Evolutionary conservation across 2,329 filamentous ascomycete genomes (phyloP).

Genomic region (Aspergillus arachidicola): DNA sequence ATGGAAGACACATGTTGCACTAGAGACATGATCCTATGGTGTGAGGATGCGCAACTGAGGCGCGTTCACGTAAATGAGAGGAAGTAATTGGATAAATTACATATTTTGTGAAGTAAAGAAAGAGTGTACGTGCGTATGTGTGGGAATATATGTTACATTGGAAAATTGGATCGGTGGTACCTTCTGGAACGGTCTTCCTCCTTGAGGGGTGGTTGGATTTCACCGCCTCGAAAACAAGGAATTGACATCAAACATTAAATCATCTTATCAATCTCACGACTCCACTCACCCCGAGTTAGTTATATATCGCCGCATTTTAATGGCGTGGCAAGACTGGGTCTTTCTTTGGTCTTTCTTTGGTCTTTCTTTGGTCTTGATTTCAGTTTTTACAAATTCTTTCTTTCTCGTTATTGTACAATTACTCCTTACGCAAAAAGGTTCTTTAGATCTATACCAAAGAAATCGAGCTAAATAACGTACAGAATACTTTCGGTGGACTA

Average conservation of each 20-base stretch:
- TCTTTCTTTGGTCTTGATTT: neutral
- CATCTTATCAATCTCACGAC: neutral
- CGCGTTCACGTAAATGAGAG: neutral
- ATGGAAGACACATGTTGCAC: neutral
- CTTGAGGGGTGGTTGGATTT: neutral
- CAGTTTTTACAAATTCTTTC: neutral
- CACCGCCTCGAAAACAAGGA: neutral
- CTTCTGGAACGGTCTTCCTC: neutral
- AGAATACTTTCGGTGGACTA: neutral
- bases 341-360: neutral
- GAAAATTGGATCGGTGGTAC: neutral
- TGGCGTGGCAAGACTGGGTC: neutral
- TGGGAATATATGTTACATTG: neutral
- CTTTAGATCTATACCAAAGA: neutral
- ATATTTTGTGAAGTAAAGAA: neutral
- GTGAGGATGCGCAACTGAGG: neutral
- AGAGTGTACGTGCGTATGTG: neutral
- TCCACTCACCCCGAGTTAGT: neutral
- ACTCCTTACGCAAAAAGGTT: neutral
- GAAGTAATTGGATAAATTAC: neutral
- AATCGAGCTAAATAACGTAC: neutral
- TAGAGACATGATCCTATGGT: neutral
- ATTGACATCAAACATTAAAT: neutral
- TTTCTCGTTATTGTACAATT: neutral
- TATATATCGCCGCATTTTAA: neutral